Evolutionary conservation across 768 basidiomycete genomes (phyloP).

Genomic region (Lyophyllum decastes): DNA sequence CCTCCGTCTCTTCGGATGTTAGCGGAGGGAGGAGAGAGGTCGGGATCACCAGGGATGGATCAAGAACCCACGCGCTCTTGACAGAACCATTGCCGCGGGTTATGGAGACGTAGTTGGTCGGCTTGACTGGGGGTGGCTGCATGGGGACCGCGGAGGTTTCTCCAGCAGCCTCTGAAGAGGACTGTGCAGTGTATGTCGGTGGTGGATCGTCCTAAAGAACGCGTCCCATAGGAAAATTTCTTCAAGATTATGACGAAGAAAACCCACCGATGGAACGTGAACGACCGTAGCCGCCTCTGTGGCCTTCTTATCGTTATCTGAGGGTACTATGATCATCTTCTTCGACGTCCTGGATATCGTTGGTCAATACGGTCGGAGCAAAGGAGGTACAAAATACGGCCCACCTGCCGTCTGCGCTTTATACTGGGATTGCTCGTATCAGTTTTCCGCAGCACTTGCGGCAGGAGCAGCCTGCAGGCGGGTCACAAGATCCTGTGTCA

Average conservation of each 20-base stretch:
- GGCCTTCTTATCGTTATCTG: conserved; percentile 11
- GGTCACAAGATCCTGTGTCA: conserved; percentile 5
- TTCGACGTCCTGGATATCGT: background rate
- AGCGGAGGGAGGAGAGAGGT: conserved; percentile 39
- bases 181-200: conserved; percentile 17
- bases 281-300: background rate
- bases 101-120: conserved; percentile 34
- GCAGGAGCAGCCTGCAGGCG: background rate
- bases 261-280: conserved; percentile 4
- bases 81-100: conserved; percentile 28
- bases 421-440: conserved; percentile 1
- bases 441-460: conserved; percentile 5
- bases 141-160: background rate
- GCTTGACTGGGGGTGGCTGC: conserved; percentile 23
- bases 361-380: background rate
- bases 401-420: background rate
- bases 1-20: conserved; percentile 31
- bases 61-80: conserved; percentile 41
- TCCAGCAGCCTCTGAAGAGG: background rate
- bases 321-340: conserved; percentile 9
- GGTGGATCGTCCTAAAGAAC: conserved; percentile 20
- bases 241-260: background rate
- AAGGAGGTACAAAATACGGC: background rate
- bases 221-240: background rate
- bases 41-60: conserved; percentile 43